These are phyloP conservation scores for Harringtonia aguacate DNA, from an alignment of 2,329 filamentous ascomycete genomes.

Conservation along the genomic window DNA sequence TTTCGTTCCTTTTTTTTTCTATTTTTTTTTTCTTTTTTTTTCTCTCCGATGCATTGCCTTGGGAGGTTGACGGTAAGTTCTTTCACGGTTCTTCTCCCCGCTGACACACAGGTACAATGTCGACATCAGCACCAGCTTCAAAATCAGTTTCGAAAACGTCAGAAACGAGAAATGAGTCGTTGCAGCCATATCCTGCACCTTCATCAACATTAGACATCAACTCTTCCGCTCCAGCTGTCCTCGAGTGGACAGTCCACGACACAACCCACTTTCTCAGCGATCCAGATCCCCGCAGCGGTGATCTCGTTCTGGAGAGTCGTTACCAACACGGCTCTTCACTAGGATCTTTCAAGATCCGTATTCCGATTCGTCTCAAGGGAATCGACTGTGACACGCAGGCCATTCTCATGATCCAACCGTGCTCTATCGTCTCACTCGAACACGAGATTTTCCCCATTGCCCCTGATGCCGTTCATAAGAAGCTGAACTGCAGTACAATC, in stretches of 20 bases:
- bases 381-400: conserved; percentile 1
- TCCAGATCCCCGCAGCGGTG: conserved; percentile 1
- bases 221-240: background rate
- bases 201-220: background rate
- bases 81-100: background rate
- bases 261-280: background rate
- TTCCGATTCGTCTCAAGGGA: conserved; percentile 1
- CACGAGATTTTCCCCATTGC: background rate
- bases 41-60: background rate
- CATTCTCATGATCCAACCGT: background rate
- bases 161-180: background rate
- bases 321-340: background rate
- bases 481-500: background rate
- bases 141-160: background rate
- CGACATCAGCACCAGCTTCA: background rate
- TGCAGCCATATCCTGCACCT: background rate
- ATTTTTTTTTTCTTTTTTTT: background rate
- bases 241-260: background rate
- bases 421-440: background rate
- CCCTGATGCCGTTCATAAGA: background rate
- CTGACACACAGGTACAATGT: background rate
- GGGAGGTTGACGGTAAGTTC: background rate
- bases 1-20: background rate
- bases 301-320: background rate
- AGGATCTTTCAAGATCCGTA: background rate